A percentile compares a stretch with the other conserved stretches of the same genome.
These are phyloP conservation scores for Corrigiola litoralis DNA, from an alignment of 179 eudicot species.

Conservation along the genomic window DNA sequence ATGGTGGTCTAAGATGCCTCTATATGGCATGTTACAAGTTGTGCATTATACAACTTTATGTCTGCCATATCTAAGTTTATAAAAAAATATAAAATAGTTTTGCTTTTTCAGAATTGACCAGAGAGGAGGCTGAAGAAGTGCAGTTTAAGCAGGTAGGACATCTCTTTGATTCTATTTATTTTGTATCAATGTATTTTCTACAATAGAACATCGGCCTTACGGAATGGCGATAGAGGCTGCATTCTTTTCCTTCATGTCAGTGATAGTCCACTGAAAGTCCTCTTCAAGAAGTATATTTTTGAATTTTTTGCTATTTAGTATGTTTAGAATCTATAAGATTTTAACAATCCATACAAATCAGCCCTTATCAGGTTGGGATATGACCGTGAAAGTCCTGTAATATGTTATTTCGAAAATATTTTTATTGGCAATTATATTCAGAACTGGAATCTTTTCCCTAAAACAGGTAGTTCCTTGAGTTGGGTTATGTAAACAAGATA, in stretches of 20 bases:
- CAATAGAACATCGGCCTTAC: background rate
- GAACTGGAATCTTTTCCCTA: too few species aligned
- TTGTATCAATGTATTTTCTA: background rate
- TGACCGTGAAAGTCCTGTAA: conserved; percentile 1
- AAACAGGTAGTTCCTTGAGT: too few species aligned
- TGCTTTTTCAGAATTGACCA: conserved; percentile 62
- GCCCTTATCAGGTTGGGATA: background rate
- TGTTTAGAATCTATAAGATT: background rate
- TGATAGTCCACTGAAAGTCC: too few species aligned
- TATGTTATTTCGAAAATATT: background rate
- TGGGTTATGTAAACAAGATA: background rate
- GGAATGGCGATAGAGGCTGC: background rate
- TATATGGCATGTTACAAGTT: background rate
- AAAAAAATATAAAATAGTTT: background rate
- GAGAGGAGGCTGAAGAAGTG: conserved; percentile 81
- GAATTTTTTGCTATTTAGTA: background rate
- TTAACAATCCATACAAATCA: background rate
- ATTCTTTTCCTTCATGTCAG: background rate
- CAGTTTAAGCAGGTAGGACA: conserved; percentile 69
- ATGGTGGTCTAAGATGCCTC: background rate
- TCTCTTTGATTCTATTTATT: background rate
- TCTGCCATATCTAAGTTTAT: background rate
- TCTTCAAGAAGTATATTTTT: background rate
- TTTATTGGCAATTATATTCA: too few species aligned
- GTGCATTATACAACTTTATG: background rate